These are phyloP conservation scores for Penicillium sp. DNA, from an alignment of 2,329 filamentous ascomycete genomes.

Conservation along the genomic window DNA sequence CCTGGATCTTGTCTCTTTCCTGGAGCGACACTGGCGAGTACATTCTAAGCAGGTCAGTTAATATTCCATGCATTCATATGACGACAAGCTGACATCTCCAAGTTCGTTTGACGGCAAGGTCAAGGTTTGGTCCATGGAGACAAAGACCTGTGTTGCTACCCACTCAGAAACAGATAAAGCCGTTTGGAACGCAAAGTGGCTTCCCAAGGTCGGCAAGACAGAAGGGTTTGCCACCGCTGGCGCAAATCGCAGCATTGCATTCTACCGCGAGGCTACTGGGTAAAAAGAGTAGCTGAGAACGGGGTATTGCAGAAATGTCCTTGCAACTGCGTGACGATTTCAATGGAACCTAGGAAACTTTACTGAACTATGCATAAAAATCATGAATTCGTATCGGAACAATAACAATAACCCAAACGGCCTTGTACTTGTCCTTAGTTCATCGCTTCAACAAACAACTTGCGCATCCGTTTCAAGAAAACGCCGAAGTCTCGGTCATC, in stretches of 20 bases:
- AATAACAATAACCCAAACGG: slow-evolving; percentile 1
- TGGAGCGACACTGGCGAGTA: slow-evolving; percentile 95
- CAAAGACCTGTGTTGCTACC: slow-evolving; percentile 80
- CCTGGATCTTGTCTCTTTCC: slow-evolving; percentile 87
- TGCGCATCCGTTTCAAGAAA: slow-evolving; percentile 63
- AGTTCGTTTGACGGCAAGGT: slow-evolving; percentile 86
- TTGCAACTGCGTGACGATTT: slow-evolving; percentile 12
- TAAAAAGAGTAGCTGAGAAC: slow-evolving; percentile 32
- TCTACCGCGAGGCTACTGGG: slow-evolving; percentile 79
- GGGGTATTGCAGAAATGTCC: background rate
- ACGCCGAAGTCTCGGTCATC: slow-evolving; percentile 58
- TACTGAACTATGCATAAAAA: slow-evolving; percentile 14
- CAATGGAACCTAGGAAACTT: slow-evolving; percentile 11
- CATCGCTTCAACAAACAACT: slow-evolving; percentile 56
- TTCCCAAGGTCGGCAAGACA: slow-evolving; percentile 63
- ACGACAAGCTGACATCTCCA: slow-evolving; percentile 14
- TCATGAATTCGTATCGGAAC: slow-evolving; percentile 15
- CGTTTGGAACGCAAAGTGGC: slow-evolving; percentile 80
- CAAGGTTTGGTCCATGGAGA: slow-evolving; percentile 92
- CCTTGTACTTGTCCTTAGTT: slow-evolving; percentile 36
- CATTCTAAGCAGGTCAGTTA: slow-evolving; percentile 70
- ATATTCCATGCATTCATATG: background rate
- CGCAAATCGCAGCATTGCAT: slow-evolving; percentile 70
- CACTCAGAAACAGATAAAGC: slow-evolving; percentile 86
- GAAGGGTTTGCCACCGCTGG: slow-evolving; percentile 78